Conservation (phyloP, 148 eudicot species). For the Beta vulgaris region DNA sequence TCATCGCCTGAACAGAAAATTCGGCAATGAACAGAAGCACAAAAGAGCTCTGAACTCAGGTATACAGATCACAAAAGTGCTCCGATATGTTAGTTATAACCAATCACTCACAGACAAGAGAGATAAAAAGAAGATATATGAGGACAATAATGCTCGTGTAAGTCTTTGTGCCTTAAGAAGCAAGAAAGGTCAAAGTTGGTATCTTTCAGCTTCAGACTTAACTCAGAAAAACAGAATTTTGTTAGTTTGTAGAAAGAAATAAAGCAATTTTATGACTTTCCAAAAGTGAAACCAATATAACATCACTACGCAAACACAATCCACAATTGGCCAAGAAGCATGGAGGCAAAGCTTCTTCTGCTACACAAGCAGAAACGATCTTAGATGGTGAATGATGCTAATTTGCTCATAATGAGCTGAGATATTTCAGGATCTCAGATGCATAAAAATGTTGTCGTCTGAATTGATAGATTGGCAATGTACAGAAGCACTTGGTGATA, state of each 20-base stretch:
- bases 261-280: too few species aligned
- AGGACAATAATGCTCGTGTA: background rate
- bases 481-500: background rate
- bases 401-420: background rate
- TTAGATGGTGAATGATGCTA: background rate
- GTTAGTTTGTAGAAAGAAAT: background rate
- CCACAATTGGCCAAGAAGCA: background rate
- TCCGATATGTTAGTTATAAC: too few species aligned
- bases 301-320: background rate
- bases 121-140: background rate
- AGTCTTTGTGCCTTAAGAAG: background rate
- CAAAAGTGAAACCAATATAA: background rate
- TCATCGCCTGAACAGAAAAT: too few species aligned
- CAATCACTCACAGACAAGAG: too few species aligned
- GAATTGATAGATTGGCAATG: background rate
- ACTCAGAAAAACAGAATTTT: background rate
- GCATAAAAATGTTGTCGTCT: background rate
- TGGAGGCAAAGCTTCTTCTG: background rate
- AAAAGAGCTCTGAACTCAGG: too few species aligned
- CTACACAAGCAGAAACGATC: background rate
- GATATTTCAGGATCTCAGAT: background rate
- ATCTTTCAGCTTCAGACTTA: background rate
- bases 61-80: too few species aligned
- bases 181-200: background rate
- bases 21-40: background rate